Conservation (phyloP, 306 rosid genomes). For the Medicago lupulina region DNA sequence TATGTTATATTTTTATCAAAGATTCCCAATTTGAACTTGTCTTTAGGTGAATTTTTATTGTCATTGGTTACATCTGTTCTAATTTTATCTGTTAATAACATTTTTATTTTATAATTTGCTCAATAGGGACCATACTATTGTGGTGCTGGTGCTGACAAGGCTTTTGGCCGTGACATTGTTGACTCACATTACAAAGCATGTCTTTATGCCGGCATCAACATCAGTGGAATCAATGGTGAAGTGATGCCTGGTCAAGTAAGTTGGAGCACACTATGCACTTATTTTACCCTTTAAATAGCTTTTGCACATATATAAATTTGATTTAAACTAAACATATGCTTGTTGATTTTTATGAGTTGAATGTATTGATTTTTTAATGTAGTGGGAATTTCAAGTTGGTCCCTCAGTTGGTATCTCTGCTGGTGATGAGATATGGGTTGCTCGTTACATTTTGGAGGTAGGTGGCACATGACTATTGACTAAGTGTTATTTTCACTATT, state of each 20-base stretch:
- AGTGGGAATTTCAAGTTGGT: slow-evolving; percentile 99
- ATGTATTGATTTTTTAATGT: slow-evolving; percentile 13
- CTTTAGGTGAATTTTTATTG: neutral
- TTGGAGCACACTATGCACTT: neutral
- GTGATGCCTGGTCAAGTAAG: slow-evolving; percentile 97
- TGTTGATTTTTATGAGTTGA: neutral
- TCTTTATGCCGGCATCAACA: slow-evolving; percentile 83
- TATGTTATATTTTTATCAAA: neutral
- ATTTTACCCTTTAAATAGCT: neutral
- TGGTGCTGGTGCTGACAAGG: slow-evolving; percentile 82
- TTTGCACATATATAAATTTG: too few relatives aligned
- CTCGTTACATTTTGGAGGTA: slow-evolving; percentile 99
- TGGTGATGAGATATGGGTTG: slow-evolving; percentile 85
- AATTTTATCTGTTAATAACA: neutral
- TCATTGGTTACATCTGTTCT: neutral
- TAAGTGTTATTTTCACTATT: neutral
- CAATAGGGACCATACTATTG: slow-evolving; percentile 94
- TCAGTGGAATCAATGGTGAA: slow-evolving; percentile 92
- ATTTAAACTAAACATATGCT: neutral
- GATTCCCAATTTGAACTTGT: slow-evolving; percentile 10
- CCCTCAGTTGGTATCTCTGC: slow-evolving; percentile 89
- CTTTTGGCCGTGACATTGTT: slow-evolving; percentile 87
- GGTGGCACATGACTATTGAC: slow-evolving; percentile 47
- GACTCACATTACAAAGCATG: slow-evolving; percentile 96
- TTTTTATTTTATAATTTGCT: slow-evolving; percentile 9